Base-by-base conservation (phyloP, 106 monocot genomes). In the Apostasia shenzhenica region DNA sequence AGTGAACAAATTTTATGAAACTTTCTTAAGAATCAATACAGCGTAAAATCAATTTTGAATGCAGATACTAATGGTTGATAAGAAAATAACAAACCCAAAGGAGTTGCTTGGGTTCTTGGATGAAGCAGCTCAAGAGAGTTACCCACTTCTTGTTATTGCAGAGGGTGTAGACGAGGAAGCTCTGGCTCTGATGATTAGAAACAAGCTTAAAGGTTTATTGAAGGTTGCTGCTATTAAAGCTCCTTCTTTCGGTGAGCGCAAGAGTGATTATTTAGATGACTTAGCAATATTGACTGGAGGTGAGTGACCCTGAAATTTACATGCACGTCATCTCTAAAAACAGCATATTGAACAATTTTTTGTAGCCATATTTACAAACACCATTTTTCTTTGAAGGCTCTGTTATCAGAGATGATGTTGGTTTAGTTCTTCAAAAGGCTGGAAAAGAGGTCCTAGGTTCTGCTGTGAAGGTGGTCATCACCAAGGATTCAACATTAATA, bases 221-320 rank as follows among this genome's bases (percentile, higher is more conserved):
- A 97, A 85, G 61, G 80, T 63, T 48, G 91, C 82, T 77, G 95
- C 78, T 49, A 78, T 97, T 55, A 92, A 97, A 87, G 95, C 95
- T 57, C 91, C 91, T 73, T 75, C 78, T 14, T 97, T 97, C 83
- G 95, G 95, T 62, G 92, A 86, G 54, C 84, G 84, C 42, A 97
- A 87, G 75, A 92, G 88, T 60, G 76, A 92, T 41, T 97, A 75
- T 54, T 76, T 97, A 45, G 88, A 91, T 84, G 94, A 95, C 59
- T 81, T 95, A 51, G 88, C 91, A 67, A 78, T 91, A 53, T 74
- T 95, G 51, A 95, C 94, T 71, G 88, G 91, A 95, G 94, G 91
- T 90, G 83, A 67, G 47, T 41, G 65, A 43, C 43, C 48, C 14
- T 42, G 2, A 41, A 5, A 39, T 61, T 62, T 62, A 8, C 12